Evolutionary conservation across 169 alveolate genomes (phyloP).

Genomic region (Perkinsus chesapeaki): DNA sequence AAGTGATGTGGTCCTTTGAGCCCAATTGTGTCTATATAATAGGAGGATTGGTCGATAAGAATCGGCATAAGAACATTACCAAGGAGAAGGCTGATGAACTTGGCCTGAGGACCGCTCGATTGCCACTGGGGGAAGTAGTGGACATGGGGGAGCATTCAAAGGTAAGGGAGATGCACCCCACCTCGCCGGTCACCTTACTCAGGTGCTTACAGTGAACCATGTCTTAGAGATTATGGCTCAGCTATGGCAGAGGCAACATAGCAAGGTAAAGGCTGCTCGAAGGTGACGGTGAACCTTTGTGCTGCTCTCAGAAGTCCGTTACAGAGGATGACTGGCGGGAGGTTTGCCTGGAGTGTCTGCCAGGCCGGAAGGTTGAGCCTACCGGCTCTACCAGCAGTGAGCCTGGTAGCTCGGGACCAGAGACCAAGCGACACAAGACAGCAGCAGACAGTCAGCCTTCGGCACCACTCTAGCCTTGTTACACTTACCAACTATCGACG

Average conservation of each 20-base stretch:
- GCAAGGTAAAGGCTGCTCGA: not conserved
- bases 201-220: constrained; percentile 31
- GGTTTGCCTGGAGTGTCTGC: not conserved
- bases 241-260: not conserved
- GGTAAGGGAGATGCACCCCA: too few species aligned
- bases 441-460: not conserved
- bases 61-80: constrained; percentile 28
- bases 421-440: not conserved
- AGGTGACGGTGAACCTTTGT: not conserved
- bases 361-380: not conserved
- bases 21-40: constrained; percentile 25
- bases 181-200: not conserved
- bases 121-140: constrained; percentile 29
- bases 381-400: not conserved
- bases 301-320: not conserved
- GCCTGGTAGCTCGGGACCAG: not conserved
- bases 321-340: not conserved
- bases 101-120: constrained; percentile 28
- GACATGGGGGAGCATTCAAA: not conserved
- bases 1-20: constrained; percentile 18
- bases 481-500: not conserved
- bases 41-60: constrained; percentile 45
- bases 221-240: constrained; percentile 15
- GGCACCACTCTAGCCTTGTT: too few species aligned
- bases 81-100: constrained; percentile 30